Evolutionary conservation across 2,329 filamentous ascomycete species (phyloP).

Genomic region (Cyphellophora europaea): DNA sequence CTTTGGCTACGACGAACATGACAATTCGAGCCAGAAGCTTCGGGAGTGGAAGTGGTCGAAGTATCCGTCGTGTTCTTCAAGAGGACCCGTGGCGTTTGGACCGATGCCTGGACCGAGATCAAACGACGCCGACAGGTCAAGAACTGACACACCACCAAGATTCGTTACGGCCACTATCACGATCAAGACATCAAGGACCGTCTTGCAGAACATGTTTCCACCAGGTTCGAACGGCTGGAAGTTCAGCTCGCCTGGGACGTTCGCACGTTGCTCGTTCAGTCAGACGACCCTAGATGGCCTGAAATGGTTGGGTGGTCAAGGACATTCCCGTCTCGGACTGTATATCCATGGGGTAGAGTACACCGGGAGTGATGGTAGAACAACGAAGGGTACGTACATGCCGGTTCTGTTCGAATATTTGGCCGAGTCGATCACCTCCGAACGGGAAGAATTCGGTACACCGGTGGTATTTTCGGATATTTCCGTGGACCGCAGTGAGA

Average conservation of each 20-base stretch:
- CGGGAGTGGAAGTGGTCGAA: constrained; percentile 40
- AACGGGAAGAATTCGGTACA: constrained; percentile 53
- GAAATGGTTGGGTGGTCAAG: constrained; percentile 51
- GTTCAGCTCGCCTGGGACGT: constrained; percentile 35
- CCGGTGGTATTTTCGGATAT: constrained; percentile 49
- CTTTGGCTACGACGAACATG: constrained; percentile 51
- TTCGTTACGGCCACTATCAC: constrained; percentile 39
- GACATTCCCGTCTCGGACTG: constrained; percentile 50
- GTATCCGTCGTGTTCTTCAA: constrained; percentile 41
- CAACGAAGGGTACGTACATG: constrained; percentile 44
- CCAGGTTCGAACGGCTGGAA: constrained; percentile 26
- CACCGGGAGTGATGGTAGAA: constrained; percentile 37
- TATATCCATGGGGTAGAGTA: constrained; percentile 56
- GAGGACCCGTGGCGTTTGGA: constrained; percentile 38
- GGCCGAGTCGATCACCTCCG: constrained; percentile 51
- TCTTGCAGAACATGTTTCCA: constrained; percentile 41
- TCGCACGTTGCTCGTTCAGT: constrained; percentile 34
- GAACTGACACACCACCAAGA: constrained; percentile 21
- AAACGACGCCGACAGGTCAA: constrained; percentile 22
- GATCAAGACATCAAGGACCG: constrained; percentile 43
- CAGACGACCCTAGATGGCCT: constrained; percentile 40
- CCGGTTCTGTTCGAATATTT: constrained; percentile 50
- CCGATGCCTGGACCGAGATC: constrained; percentile 39
- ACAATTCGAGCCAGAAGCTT: constrained; percentile 43
- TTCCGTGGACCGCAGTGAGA: constrained; percentile 29